phyloP scores from a whole-genome alignment of 441 rosid species.

The Arabidopsis lyrata region DNA sequence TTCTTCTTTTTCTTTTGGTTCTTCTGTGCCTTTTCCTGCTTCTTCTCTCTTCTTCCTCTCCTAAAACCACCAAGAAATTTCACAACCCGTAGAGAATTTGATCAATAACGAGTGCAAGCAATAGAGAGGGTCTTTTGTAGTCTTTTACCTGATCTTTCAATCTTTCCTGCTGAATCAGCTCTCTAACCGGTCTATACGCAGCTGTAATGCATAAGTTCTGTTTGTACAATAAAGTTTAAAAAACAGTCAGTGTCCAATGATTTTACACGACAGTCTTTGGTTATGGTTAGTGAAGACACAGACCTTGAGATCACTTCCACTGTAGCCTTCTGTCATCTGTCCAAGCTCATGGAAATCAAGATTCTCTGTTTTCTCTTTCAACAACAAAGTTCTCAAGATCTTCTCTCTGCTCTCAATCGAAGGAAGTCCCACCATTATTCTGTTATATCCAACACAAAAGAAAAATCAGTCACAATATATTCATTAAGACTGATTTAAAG shows the following conservation, averaged over 20 bases:
- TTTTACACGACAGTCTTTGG: not conserved
- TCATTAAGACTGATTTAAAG: slow-evolving; percentile 1
- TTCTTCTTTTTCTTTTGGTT: slow-evolving; percentile 52
- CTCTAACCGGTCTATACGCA: slow-evolving; percentile 94
- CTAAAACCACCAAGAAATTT: slow-evolving; percentile 29
- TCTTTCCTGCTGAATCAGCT: slow-evolving; percentile 81
- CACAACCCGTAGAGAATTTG: slow-evolving; percentile 2
- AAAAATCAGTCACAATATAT: slow-evolving; percentile 8
- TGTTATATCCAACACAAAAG: slow-evolving; percentile 42
- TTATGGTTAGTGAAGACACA: slow-evolving; percentile 27
- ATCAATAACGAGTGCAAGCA: not conserved
- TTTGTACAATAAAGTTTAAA: slow-evolving; percentile 42
- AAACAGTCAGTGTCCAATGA: slow-evolving; percentile 2
- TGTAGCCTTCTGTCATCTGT: slow-evolving; percentile 86
- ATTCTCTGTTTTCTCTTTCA: slow-evolving; percentile 79
- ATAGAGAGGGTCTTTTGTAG: not conserved
- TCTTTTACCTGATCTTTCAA: slow-evolving; percentile 67
- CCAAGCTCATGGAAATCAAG: slow-evolving; percentile 90
- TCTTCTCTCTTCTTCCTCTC: slow-evolving; percentile 57
- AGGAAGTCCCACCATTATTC: slow-evolving; percentile 97
- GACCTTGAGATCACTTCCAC: slow-evolving; percentile 99
- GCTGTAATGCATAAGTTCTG: slow-evolving; percentile 94
- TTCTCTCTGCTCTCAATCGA: slow-evolving; percentile 77
- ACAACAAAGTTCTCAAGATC: slow-evolving; percentile 82
- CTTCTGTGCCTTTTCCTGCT: slow-evolving; percentile 60